Base-by-base conservation (phyloP, 2,329 filamentous ascomycete genomes). In the Colletotrichum sp. region DNA sequence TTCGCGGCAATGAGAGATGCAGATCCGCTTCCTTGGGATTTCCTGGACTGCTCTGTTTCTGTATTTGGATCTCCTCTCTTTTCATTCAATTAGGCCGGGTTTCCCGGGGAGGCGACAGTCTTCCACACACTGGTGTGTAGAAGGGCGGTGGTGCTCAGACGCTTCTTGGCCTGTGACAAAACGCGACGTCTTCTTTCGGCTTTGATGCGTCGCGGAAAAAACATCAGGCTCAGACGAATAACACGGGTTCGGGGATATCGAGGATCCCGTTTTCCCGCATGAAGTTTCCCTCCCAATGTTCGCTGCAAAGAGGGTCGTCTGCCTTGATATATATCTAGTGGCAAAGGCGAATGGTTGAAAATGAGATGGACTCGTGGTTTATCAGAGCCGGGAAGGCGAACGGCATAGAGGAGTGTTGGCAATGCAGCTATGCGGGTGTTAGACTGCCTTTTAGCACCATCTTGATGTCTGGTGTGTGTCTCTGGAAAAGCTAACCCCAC, bases 241-340 rank as follows among this genome's bases (percentile, higher is more conserved):
- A 3, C 18, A 22, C 44, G 24, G 57, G 36, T 32, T 70, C 68
- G 68, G 68, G 57, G 22, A 63, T 15, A 26, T 70, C 8, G 57
- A 70, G 28, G 68, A 70, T 48, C 68, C 68, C 68, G 68, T n/a
- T 52, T 52, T 52, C 10, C 36, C 16, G 68, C 57, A 70, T 70
- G 28, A 63, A 52, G 10, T 22, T 13, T 1, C 10, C n/a, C 6
- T 22, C 44, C 44, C 44, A 26, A 62, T 8, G 26, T 62, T 44
- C 26, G 24, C 13, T 3, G 30, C 12, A 34, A 52, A 13, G 6
- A 0, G 44, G n/a, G 0, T 6, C 4, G 44, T 10, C 32, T n/a
- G 59, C 59, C 9, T 36, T 62, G 7, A 32, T 36, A 8, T 22
- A 52, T 32, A 62, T 22, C 1, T 18, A 18, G 26, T 15, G 30